Evolutionary conservation across 1,284 basidiomycete species (phyloP), one percentile per base, ranked within the genome.

Genomic region (Puccinia triticina): DNA sequence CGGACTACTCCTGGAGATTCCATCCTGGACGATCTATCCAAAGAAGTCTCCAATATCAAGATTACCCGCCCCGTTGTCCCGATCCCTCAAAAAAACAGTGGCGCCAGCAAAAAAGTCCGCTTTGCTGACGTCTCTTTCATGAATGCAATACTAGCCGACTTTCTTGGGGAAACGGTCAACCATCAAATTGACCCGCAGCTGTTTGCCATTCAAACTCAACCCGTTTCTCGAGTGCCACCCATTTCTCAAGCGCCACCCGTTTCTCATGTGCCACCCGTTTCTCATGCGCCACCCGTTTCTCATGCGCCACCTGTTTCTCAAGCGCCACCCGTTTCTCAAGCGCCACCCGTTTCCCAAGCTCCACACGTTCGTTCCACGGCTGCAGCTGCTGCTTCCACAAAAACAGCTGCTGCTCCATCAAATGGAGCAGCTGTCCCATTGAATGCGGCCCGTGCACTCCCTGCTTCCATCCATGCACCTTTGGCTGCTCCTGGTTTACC

Each of bases 1-100:
- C 34, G 23, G 64, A 21, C 37, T 66, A 16, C 64, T 32, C 32
- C 64, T 66, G 64, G 64, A 66, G 64, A 37, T 66, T 66, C 64
- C 64, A 29, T 1, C 34, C 34, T 66, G 64, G 64, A 66, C 43
- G 64, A 66, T n/a, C 37, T 66, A 1, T 40, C 32, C 16, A 66
- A 66, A 8, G 64, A 14, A 16, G 23, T 66, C 23, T 66, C 64
- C 10, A 10, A 32, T n/a, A 34, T 66, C 34, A 43, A 66, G 4
- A 40, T 66, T 21, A n/a, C 43, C 23, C 64, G 64, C 64, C 64
- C 64, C 32, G 29, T 66, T 37, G 34, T 16, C 37, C 18, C 64
- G 14, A 37, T 66, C 34, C 64, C 34, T 29, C 34, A 32, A 32
- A 32, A 43, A 66, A 57, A 57, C 26, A 23, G 2, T 66, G 34